Conservation (phyloP, 2,329 filamentous ascomycete species). For the Sporothrix luriei region DNA sequence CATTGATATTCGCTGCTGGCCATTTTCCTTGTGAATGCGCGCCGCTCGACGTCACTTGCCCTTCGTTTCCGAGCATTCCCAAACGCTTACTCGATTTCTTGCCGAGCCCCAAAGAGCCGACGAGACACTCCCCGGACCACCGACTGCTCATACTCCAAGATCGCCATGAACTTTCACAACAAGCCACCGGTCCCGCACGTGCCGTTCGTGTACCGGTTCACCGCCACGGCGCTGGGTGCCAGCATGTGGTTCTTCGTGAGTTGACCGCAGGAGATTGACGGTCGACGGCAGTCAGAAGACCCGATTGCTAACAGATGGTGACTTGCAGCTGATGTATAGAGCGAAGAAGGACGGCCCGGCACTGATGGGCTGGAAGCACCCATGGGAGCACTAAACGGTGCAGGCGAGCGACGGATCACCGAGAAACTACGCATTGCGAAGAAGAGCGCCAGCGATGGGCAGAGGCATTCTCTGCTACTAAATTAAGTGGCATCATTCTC, state of each 20-base stretch:
- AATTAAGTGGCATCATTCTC: constrained; percentile 14
- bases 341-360: constrained; percentile 91
- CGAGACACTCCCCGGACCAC: background rate
- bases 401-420: background rate
- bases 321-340: constrained; percentile 81
- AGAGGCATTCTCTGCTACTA: background rate
- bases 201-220: constrained; percentile 73
- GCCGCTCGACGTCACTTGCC: background rate
- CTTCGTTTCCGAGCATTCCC: too few relatives aligned
- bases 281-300: background rate
- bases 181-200: constrained; percentile 49
- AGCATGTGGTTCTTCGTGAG: constrained; percentile 99
- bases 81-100: background rate
- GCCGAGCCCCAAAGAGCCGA: background rate
- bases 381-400: constrained; percentile 79
- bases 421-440: background rate
- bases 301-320: constrained; percentile 30
- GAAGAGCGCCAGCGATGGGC: background rate
- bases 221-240: constrained; percentile 83
- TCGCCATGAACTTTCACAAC: constrained; percentile 36
- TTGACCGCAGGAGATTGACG: constrained; percentile 23
- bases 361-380: constrained; percentile 90
- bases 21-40: background rate
- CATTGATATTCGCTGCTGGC: background rate
- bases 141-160: background rate